Evolutionary conservation across 257 asterid genomes (phyloP).

Genomic region (Perilla frutescens): DNA sequence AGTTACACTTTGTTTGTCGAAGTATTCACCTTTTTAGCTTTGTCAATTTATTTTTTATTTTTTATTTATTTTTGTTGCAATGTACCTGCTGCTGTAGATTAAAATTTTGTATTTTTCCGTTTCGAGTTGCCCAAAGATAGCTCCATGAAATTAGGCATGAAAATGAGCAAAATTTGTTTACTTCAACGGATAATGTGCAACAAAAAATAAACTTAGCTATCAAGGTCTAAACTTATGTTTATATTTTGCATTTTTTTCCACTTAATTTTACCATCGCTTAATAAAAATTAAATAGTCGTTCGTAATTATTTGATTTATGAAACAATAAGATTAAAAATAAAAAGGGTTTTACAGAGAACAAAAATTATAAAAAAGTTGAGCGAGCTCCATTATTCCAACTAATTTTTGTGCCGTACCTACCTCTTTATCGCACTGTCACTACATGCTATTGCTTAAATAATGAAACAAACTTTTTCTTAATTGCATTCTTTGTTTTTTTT

Average conservation of each 20-base stretch:
- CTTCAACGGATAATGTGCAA: neutral
- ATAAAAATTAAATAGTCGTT: neutral
- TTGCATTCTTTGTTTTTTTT: neutral
- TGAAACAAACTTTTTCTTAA: neutral
- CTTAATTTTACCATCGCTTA: neutral
- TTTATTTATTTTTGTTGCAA: too few relatives aligned
- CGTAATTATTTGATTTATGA: neutral
- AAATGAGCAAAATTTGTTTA: neutral
- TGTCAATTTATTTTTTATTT: neutral
- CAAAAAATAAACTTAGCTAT: neutral
- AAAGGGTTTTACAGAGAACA: neutral
- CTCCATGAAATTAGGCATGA: too few relatives aligned
- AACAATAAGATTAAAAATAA: neutral
- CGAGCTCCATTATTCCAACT: slow-evolving; percentile 20
- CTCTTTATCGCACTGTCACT: slow-evolving; percentile 1
- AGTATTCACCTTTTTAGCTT: too few relatives aligned
- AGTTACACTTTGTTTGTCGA: neutral
- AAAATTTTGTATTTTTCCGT: too few relatives aligned
- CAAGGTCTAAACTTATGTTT: neutral
- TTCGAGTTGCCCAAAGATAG: too few relatives aligned
- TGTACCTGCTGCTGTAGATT: too few relatives aligned
- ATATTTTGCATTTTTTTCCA: too few relatives aligned
- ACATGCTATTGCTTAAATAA: slow-evolving; percentile 9
- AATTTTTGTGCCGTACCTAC: slow-evolving; percentile 30
- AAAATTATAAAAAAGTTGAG: neutral